phyloP scores from a whole-genome alignment of 345 rosid genomes.

The Eucalyptus camaldulensis region DNA sequence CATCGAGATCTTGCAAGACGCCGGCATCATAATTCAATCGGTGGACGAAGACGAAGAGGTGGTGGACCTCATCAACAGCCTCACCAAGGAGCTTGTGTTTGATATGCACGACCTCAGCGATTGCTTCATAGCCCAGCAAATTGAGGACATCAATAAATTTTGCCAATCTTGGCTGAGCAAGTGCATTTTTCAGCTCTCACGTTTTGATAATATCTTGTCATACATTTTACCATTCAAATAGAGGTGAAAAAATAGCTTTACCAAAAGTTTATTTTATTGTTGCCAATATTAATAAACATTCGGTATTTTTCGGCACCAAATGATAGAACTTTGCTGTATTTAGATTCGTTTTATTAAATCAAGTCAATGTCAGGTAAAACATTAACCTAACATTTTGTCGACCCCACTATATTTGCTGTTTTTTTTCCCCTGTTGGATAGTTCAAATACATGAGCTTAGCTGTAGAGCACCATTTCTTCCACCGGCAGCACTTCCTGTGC shows the following conservation, averaged over 20 bases:
- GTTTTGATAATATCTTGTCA: neutral
- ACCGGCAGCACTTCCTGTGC: neutral
- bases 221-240: neutral
- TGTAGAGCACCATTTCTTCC: neutral
- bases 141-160: neutral
- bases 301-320: neutral
- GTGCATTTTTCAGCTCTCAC: neutral
- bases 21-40: neutral
- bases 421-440: neutral
- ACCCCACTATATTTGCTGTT: neutral
- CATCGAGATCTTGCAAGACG: neutral
- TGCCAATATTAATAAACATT: neutral
- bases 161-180: neutral
- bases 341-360: neutral
- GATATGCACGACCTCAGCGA: neutral
- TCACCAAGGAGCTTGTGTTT: neutral
- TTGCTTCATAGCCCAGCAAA: neutral
- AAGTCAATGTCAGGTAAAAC: neutral
- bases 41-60: neutral
- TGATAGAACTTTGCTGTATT: neutral
- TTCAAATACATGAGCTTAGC: neutral
- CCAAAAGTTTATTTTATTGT: neutral
- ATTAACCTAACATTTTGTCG: neutral
- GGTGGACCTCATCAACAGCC: neutral
- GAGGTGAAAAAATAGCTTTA: neutral